Evolutionary conservation across 1,284 basidiomycete species (phyloP).

Genomic region (Ustilago bromivora): DNA sequence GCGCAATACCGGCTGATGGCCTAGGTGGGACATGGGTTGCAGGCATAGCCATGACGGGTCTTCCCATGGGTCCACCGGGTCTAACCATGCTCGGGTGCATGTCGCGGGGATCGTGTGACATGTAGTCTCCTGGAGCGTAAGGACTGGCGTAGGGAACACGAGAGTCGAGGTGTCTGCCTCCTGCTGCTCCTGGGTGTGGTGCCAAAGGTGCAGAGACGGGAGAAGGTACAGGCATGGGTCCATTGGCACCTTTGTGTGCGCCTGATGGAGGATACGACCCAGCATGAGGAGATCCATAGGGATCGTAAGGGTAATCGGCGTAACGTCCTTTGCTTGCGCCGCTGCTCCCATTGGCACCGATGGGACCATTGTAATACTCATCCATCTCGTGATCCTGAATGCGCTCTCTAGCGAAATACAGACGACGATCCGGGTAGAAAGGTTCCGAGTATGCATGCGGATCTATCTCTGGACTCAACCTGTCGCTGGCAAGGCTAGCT

Average conservation of each 20-base stretch:
- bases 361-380: slow-evolving; percentile 43
- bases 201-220: slow-evolving; percentile 23
- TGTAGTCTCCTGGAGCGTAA: slow-evolving; percentile 34
- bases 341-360: slow-evolving; percentile 11
- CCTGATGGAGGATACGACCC: slow-evolving; percentile 27
- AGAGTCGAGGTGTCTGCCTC: slow-evolving; percentile 21
- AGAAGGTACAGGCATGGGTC: slow-evolving; percentile 20
- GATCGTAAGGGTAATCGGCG: slow-evolving; percentile 35
- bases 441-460: slow-evolving; percentile 36
- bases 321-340: slow-evolving; percentile 28
- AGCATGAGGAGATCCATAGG: slow-evolving; percentile 38
- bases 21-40: slow-evolving; percentile 45
- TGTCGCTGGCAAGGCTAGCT: slow-evolving; percentile 11
- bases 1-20: slow-evolving; percentile 47
- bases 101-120: slow-evolving; percentile 36
- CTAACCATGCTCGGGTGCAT: slow-evolving; percentile 27
- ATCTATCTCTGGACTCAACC: slow-evolving; percentile 36
- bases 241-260: slow-evolving; percentile 17
- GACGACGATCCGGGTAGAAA: slow-evolving; percentile 50
- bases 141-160: slow-evolving; percentile 18
- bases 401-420: slow-evolving; percentile 50
- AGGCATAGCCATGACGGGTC: slow-evolving; percentile 30
- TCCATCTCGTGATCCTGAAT: slow-evolving; percentile 51
- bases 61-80: slow-evolving; percentile 20
- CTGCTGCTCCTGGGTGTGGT: slow-evolving; percentile 10